These are phyloP conservation scores for Aspergillus aculeatinus DNA, from an alignment of 2,329 filamentous ascomycete species.

Conservation along the genomic window DNA sequence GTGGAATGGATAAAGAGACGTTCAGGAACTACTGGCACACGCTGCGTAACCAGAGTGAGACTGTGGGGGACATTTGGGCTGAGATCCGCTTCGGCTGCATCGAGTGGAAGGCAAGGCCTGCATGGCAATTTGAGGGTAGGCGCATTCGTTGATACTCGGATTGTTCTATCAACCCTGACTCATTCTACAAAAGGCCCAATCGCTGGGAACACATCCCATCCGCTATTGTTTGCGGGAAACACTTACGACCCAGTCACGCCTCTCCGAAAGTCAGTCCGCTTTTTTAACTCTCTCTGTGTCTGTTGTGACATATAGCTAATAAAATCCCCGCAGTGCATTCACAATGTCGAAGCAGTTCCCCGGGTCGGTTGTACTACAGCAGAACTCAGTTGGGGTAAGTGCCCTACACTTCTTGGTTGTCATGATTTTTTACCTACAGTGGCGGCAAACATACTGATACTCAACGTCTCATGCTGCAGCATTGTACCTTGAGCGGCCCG, in stretches of 20 bases:
- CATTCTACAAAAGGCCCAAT: background rate
- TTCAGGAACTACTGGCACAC: conserved; percentile 1
- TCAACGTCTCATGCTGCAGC: background rate
- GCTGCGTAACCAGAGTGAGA: conserved; percentile 3
- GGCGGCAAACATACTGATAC: background rate
- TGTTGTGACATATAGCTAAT: background rate
- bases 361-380: background rate
- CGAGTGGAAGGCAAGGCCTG: background rate
- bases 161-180: background rate
- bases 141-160: background rate
- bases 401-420: background rate
- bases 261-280: background rate
- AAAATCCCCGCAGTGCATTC: background rate
- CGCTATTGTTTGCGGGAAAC: conserved; percentile 4
- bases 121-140: background rate
- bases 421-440: background rate
- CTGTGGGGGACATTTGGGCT: conserved; percentile 2
- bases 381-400: conserved; percentile 8
- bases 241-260: conserved; percentile 4
- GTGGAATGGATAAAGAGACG: background rate
- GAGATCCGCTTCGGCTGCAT: conserved; percentile 2
- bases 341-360: background rate
- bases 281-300: background rate
- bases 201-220: conserved; percentile 4
- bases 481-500: conserved; percentile 2